A percentile compares a stretch with the other conserved stretches of the same genome.
Evolutionary conservation across 805 yeast genomes (phyloP).

Genomic region (Naumovozyma castellii): DNA sequence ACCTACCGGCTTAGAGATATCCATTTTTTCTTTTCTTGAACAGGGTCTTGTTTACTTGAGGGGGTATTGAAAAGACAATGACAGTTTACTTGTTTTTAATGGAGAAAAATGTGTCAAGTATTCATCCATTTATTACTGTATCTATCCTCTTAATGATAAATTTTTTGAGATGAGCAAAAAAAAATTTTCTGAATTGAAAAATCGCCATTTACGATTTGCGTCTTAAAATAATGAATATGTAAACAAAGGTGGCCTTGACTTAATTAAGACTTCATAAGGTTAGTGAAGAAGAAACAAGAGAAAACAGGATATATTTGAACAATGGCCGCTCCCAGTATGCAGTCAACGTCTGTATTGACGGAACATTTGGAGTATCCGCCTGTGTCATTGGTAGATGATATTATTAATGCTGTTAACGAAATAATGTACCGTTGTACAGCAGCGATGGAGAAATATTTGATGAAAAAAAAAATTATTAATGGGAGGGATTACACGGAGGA

Average conservation of each 20-base stretch:
- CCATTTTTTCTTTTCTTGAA: constrained; percentile 46
- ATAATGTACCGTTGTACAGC: constrained; percentile 73
- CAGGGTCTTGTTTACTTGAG: too few species aligned
- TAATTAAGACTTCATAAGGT: neutral
- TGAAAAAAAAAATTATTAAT: constrained; percentile 15
- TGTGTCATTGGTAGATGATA: constrained; percentile 71
- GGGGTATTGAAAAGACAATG: too few species aligned
- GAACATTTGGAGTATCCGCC: constrained; percentile 87
- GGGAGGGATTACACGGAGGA: constrained; percentile 36
- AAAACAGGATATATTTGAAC: neutral
- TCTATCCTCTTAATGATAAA: too few species aligned
- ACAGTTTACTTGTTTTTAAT: neutral
- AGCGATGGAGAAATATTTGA: constrained; percentile 62
- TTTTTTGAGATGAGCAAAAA: neutral
- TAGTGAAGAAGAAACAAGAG: neutral
- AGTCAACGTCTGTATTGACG: constrained; percentile 49
- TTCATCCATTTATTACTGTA: too few species aligned
- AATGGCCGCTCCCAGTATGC: constrained; percentile 32
- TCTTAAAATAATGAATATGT: too few species aligned
- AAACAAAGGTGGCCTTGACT: too few species aligned
- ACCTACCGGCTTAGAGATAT: constrained; percentile 93
- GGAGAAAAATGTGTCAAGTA: constrained; percentile 1
- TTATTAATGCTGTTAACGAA: constrained; percentile 79
- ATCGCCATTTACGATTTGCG: too few species aligned
- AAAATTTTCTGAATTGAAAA: neutral